A percentile compares a stretch with the other conserved stretches of the same genome.
phyloP scores from a whole-genome alignment of 2,329 filamentous ascomycete genomes.

The Aureobasidium sp. region DNA sequence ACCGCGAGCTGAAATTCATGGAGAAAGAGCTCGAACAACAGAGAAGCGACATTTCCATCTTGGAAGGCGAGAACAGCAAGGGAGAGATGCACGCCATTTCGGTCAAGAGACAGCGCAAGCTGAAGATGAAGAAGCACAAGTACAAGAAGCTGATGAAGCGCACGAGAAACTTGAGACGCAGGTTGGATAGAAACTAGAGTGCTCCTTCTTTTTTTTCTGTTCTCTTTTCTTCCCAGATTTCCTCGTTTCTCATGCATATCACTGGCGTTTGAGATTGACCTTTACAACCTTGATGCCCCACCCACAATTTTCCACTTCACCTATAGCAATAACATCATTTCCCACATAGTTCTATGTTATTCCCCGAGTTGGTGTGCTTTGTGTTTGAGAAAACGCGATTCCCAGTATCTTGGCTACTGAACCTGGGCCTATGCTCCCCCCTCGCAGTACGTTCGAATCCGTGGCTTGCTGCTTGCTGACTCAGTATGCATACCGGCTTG shows the following conservation, averaged over 20 bases:
- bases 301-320: neutral
- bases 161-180: conserved; percentile 80
- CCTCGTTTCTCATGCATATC: neutral
- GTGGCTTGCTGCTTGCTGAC: too few relatives aligned
- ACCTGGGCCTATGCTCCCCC: too few relatives aligned
- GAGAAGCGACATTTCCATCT: conserved; percentile 9
- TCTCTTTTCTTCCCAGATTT: neutral
- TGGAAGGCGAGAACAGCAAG: conserved; percentile 40
- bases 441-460: too few relatives aligned
- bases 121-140: conserved; percentile 99
- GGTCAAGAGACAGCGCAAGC: conserved; percentile 81
- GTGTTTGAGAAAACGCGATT: too few relatives aligned
- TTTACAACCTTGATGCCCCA: conserved; percentile 10
- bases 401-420: too few relatives aligned
- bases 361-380: neutral
- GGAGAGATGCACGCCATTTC: conserved; percentile 71
- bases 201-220: neutral
- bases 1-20: conserved; percentile 44
- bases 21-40: conserved; percentile 31
- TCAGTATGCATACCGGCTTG: too few relatives aligned
- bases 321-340: neutral
- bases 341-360: neutral
- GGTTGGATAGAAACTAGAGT: conserved; percentile 46
- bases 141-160: conserved; percentile 98
- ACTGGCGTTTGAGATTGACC: conserved; percentile 4